Conservation (phyloP, 1,139 yeast genomes). For the Pichia sp. region DNA sequence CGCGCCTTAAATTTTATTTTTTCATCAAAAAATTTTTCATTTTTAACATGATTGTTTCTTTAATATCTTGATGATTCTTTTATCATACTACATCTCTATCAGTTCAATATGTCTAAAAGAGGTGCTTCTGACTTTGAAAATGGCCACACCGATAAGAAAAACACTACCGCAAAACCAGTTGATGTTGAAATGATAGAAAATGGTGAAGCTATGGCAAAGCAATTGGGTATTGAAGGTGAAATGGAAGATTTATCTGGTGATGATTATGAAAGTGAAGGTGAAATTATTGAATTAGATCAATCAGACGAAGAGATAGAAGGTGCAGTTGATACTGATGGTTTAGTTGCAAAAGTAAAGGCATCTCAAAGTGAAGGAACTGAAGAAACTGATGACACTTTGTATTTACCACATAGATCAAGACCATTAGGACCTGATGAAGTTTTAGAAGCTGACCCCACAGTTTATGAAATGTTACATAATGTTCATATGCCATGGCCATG, state of each 20-base stretch:
- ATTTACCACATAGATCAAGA: constrained; percentile 79
- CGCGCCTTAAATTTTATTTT: neutral
- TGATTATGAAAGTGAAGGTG: constrained; percentile 91
- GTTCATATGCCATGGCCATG: constrained; percentile 97
- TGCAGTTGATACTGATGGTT: constrained; percentile 22
- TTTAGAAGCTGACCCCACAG: constrained; percentile 92
- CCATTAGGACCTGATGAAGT: constrained; percentile 96
- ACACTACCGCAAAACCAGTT: constrained; percentile 23
- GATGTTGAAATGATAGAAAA: constrained; percentile 24
- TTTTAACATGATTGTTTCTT: neutral
- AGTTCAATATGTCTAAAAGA: constrained; percentile 55
- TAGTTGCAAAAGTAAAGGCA: constrained; percentile 15
- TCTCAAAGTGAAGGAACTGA: constrained; percentile 11
- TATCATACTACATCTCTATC: too few relatives aligned
- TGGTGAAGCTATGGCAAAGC: constrained; percentile 51
- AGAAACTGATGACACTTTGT: constrained; percentile 41
- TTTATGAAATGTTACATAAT: constrained; percentile 93
- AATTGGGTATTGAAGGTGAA: constrained; percentile 47
- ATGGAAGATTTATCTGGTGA: constrained; percentile 94
- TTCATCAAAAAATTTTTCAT: neutral
- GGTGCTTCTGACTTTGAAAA: constrained; percentile 27
- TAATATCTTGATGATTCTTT: neutral
- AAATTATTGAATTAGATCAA: constrained; percentile 71
- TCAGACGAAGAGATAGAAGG: constrained; percentile 33
- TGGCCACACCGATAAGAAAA: constrained; percentile 27